phyloP scores from a whole-genome alignment of 176 grass and related monocot species.

The Ampelocalamus luodianensis region DNA sequence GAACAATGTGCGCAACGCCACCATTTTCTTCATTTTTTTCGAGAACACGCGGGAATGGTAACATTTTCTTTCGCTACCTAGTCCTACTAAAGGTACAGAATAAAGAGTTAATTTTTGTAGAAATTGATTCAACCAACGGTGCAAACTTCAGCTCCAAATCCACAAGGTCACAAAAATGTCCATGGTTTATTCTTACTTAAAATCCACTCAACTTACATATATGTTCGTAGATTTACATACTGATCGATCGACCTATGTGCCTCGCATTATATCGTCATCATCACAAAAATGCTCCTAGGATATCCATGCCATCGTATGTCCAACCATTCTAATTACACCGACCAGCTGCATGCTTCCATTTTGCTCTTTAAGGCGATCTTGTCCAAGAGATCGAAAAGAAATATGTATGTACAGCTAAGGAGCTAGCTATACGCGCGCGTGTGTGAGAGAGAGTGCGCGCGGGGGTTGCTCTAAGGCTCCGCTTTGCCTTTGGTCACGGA shows the following conservation, averaged over 20 bases:
- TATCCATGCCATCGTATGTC: background rate
- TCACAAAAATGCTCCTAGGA: slow-evolving; percentile 48
- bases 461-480: slow-evolving; percentile 19
- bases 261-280: slow-evolving; percentile 46
- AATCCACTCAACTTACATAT: slow-evolving; percentile 13
- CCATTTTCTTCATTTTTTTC: background rate
- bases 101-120: background rate
- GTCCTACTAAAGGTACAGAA: background rate
- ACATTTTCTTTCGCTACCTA: background rate
- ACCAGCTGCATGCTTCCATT: slow-evolving; percentile 27
- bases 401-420: slow-evolving; percentile 43
- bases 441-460: background rate
- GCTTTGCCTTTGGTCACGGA: slow-evolving; percentile 26
- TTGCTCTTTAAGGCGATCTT: background rate
- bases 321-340: background rate
- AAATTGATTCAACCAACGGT: background rate
- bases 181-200: slow-evolving; percentile 32
- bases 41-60: background rate
- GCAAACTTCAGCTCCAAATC: background rate
- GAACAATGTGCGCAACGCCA: background rate
- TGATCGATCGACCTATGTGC: background rate
- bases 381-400: slow-evolving; percentile 7
- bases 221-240: slow-evolving; percentile 20
- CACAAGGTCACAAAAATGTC: background rate
- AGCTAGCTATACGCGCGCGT: slow-evolving; percentile 1